Evolutionary conservation across 2,329 filamentous ascomycete genomes (phyloP).

Genomic region (Amesomyces nigricolor): DNA sequence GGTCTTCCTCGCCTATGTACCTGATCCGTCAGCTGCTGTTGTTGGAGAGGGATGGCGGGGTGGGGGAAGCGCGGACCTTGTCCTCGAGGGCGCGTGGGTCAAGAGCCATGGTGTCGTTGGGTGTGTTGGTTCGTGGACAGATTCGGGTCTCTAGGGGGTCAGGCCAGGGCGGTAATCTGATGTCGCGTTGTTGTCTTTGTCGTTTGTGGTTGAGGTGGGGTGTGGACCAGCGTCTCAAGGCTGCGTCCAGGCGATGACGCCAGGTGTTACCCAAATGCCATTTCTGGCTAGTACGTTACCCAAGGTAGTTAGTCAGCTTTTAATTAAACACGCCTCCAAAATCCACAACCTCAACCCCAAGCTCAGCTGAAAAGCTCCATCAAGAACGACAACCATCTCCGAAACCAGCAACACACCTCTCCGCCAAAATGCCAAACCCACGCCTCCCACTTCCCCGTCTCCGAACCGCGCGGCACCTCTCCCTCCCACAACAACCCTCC

Average conservation of each 20-base stretch:
- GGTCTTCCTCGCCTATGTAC: constrained; percentile 74
- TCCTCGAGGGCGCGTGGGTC: constrained; percentile 27
- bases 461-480: not conserved
- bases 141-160: not conserved
- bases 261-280: not conserved
- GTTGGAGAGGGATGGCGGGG: constrained; percentile 8
- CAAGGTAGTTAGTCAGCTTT: not conserved
- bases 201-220: constrained; percentile 2
- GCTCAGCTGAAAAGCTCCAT: too few species aligned
- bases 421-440: constrained; percentile 2
- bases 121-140: not conserved
- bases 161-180: not conserved
- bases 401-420: not conserved
- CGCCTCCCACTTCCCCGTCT: constrained; percentile 6
- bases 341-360: not conserved
- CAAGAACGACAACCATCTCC: not conserved
- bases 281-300: not conserved
- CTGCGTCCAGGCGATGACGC: constrained; percentile 15
- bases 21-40: constrained; percentile 13
- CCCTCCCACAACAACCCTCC: not conserved
- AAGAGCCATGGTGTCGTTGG: constrained; percentile 23
- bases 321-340: not conserved
- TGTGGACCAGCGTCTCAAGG: constrained; percentile 12
- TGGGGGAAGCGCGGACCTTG: constrained; percentile 21
- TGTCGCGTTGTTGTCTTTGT: not conserved